Evolutionary conservation across 768 basidiomycete genomes (phyloP), one percentile per base, ranked within the genome.

Genomic region (Chalciporus chontae): DNA sequence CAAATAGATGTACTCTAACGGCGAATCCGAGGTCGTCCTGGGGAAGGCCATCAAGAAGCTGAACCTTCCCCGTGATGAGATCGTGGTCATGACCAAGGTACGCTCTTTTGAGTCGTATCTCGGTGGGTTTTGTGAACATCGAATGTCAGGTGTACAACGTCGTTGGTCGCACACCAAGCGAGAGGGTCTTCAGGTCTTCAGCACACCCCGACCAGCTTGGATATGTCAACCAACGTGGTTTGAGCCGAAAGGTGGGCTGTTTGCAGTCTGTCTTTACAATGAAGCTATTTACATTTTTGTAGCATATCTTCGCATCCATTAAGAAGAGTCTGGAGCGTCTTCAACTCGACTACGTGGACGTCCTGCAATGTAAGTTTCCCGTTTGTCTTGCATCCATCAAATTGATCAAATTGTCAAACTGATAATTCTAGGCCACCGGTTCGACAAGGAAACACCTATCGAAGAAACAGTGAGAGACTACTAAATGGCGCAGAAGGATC

Each of bases 51-150:
- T 91, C 69, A 85, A 84, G 58, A 60, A 80, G 52, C 73, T 79
- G 55, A 63, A 81, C 18, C 71, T 87, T 13, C 85, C 86, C 14
- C 78, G 88, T 2, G 83, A 85, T 14, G 79, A 84, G 54, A 80
- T 90, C 40, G 87, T 91, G n/a, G 77, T 91, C 14, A 76, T 90
- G 73, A 88, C 89, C 48, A 90, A 91, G 70, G 80, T 80, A 34
- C 18, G 47, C 37, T 27, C 4, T 36, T 9, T 6, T 13, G 17
- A 8, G 37, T 29, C n/a, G 10, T 2, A 31, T 31, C 8, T 4
- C 9, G 7, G 29, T 5, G 21, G 23, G 23, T 31, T 19, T n/a
- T 11, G 2, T 31, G 10, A 4, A 31, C 1, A 13, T 31, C 13
- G 29, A 11, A 31, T 27, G 38, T 18, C 54, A 74, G 73, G 63